phyloP scores from a whole-genome alignment of 257 asterid species.

The Jaltomata sinuosa region DNA sequence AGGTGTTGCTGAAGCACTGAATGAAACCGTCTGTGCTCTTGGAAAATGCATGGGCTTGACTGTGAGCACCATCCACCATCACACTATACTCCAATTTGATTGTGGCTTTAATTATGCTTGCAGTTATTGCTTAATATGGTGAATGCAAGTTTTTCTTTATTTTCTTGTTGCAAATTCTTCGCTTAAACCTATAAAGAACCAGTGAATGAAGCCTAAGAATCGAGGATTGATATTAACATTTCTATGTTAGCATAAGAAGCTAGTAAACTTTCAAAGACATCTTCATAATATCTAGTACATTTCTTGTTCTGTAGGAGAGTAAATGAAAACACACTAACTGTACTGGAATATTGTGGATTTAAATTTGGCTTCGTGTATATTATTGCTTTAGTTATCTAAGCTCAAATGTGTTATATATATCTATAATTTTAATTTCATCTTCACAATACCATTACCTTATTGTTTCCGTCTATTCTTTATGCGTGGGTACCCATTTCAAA shows the following conservation, averaged over 20 bases:
- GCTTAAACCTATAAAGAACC: background rate
- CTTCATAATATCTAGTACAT: background rate
- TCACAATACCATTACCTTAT: background rate
- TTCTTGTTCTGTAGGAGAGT: background rate
- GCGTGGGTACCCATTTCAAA: background rate
- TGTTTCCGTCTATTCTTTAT: background rate
- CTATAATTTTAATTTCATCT: background rate
- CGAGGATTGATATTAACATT: background rate
- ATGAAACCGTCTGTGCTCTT: constrained; percentile 66
- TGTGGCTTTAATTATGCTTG: background rate
- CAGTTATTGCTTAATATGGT: background rate
- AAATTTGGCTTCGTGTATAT: background rate
- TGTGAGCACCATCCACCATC: constrained; percentile 32
- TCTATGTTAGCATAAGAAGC: background rate
- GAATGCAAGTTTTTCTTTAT: background rate
- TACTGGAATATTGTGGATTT: background rate
- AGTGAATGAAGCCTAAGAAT: background rate
- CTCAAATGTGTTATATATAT: background rate
- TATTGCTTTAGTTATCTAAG: background rate
- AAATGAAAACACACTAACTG: background rate
- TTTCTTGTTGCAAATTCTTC: background rate
- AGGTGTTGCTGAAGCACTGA: constrained; percentile 89
- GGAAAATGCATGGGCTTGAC: constrained; percentile 61
- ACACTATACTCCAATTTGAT: background rate
- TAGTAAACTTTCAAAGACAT: background rate